A percentile compares a stretch with the other conserved stretches of the same genome.
Evolutionary conservation across 2,329 filamentous ascomycete species (phyloP).

Genomic region (Trichoderma endophyticum): DNA sequence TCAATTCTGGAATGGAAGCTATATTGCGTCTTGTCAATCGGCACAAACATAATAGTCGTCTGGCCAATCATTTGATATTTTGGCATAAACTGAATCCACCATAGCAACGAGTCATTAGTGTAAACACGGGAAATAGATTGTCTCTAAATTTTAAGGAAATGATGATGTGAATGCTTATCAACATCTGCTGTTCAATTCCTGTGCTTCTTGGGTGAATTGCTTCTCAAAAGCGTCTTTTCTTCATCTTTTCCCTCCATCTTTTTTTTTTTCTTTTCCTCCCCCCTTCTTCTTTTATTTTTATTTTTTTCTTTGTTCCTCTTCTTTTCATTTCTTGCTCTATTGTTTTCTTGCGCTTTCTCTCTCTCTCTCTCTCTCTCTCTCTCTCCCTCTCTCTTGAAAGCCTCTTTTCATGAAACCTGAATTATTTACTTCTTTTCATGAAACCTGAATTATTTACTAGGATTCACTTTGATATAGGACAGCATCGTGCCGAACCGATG

Average conservation of each 20-base stretch:
- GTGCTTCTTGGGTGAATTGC: too few relatives aligned
- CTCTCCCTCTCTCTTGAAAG: not conserved
- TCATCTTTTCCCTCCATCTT: too few relatives aligned
- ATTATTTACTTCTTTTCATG: not conserved
- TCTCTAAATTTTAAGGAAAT: not conserved
- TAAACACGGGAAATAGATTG: not conserved
- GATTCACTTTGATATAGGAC: not conserved
- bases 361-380: too few relatives aligned
- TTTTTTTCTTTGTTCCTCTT: too few relatives aligned
- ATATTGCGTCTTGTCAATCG: not conserved
- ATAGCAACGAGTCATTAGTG: not conserved
- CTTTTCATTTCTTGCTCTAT: not conserved
- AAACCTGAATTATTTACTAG: not conserved
- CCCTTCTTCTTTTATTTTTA: too few relatives aligned
- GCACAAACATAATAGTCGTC: not conserved
- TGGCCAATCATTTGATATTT: not conserved
- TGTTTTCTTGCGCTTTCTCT: not conserved
- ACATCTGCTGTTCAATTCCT: not conserved
- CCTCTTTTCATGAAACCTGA: not conserved
- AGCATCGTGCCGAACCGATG: not conserved
- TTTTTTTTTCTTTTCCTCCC: too few relatives aligned
- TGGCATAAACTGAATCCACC: not conserved
- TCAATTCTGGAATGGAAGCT: not conserved
- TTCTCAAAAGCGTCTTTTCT: too few relatives aligned
- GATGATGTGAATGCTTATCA: not conserved